Conservation (phyloP, 768 basidiomycete genomes). For the Calocybe gangraenosa region DNA sequence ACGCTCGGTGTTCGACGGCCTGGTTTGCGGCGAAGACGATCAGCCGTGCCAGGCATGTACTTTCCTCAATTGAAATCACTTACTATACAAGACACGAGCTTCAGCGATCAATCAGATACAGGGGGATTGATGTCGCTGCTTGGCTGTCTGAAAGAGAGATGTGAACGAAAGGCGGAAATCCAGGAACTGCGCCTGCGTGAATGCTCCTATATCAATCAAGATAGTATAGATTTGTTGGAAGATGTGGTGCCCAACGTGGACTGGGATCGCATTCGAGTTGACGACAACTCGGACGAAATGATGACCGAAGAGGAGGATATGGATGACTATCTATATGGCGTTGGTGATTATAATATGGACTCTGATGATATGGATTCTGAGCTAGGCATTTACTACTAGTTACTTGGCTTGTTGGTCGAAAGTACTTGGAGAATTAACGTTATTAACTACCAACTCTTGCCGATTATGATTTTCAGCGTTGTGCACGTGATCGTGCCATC, state of each 20-base stretch:
- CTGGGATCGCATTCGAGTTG: constrained; percentile 29
- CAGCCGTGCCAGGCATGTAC: constrained; percentile 16
- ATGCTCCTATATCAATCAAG: constrained; percentile 20
- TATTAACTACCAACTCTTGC: too few relatives aligned
- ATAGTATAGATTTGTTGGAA: constrained; percentile 21
- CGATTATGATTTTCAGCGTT: too few relatives aligned
- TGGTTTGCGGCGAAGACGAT: constrained; percentile 10
- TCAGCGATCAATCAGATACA: constrained; percentile 11
- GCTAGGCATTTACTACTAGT: too few relatives aligned
- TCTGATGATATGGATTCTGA: constrained; percentile 9
- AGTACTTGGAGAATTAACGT: too few relatives aligned
- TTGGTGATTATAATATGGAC: constrained; percentile 7
- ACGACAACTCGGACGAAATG: constrained; percentile 13
- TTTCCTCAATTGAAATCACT: constrained; percentile 25
- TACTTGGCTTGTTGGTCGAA: background rate
- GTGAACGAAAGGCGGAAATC: constrained; percentile 24
- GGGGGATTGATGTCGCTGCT: constrained; percentile 1
- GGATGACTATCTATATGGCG: constrained; percentile 12
- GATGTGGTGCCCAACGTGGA: constrained; percentile 26
- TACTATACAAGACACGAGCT: constrained; percentile 20
- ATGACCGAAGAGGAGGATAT: constrained; percentile 14
- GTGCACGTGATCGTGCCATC: too few relatives aligned
- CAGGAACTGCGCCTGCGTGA: constrained; percentile 22
- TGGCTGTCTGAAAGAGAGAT: constrained; percentile 26
- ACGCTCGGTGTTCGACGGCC: constrained; percentile 11